Percentiles rank a stretch among this genome's conserved stretches.
phyloP scores from a whole-genome alignment of 2,329 filamentous ascomycete species.

The Colletotrichum sp. region DNA sequence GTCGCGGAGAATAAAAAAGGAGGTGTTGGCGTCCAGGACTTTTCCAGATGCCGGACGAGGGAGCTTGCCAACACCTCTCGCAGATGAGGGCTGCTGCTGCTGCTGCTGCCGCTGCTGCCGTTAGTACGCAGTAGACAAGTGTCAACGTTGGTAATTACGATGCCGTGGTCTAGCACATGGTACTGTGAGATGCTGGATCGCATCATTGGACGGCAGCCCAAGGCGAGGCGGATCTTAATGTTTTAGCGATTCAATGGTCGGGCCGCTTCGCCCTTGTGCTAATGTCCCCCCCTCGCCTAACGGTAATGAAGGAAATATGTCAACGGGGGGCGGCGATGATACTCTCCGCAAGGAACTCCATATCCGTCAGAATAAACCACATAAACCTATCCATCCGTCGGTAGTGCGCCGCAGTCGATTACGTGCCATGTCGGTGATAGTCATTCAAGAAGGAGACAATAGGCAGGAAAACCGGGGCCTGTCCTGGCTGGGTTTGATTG shows the following conservation, averaged over 20 bases:
- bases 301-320: neutral
- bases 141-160: neutral
- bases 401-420: neutral
- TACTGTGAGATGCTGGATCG: neutral
- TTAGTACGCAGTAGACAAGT: neutral
- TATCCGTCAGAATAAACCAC: neutral
- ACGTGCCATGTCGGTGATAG: neutral
- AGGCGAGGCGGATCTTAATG: neutral
- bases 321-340: neutral
- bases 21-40: neutral
- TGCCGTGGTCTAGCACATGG: neutral
- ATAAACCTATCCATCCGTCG: neutral
- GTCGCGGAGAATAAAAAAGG: neutral
- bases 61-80: neutral
- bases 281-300: neutral
- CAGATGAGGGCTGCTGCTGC: neutral
- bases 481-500: neutral
- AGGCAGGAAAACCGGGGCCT: neutral
- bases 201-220: neutral
- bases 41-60: neutral
- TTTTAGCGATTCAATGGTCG: conserved; percentile 1
- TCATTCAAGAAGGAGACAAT: neutral
- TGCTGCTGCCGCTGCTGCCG: too few species aligned
- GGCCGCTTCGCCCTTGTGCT: neutral
- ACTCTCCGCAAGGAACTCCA: neutral